Conservation (phyloP, 139 green algal species). For the Haematococcus sp. region DNA sequence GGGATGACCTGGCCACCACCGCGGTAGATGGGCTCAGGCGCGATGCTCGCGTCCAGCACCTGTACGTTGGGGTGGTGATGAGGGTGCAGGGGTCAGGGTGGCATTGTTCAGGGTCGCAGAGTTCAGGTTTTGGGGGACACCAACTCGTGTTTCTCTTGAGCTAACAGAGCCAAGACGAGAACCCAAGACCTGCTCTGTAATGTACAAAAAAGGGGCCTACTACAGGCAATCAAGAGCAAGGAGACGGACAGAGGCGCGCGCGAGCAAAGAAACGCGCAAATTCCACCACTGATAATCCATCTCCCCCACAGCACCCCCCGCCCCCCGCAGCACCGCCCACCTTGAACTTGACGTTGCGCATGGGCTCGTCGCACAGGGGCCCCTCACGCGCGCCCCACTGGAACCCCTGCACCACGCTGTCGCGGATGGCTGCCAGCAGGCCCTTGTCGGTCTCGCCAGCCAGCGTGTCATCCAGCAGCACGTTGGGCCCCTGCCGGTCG, state of each 20-base stretch:
- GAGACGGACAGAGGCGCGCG: too few relatives aligned
- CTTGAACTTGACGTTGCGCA: constrained; percentile 98
- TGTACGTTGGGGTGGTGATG: too few relatives aligned
- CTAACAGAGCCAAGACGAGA: too few relatives aligned
- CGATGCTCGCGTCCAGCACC: constrained; percentile 64
- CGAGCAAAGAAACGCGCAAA: too few relatives aligned
- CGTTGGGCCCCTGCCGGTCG: constrained; percentile 82
- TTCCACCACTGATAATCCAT: too few relatives aligned
- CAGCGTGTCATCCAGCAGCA: constrained; percentile 95
- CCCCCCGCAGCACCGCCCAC: constrained; percentile 53
- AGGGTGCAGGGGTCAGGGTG: too few relatives aligned
- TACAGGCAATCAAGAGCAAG: too few relatives aligned
- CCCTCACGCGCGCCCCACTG: constrained; percentile 96
- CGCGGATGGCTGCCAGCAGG: constrained; percentile 76
- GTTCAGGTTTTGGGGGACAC: not conserved
- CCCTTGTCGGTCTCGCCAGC: constrained; percentile 89
- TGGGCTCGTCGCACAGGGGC: constrained; percentile 96
- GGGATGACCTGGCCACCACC: constrained; percentile 95
- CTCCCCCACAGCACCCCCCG: too few relatives aligned
- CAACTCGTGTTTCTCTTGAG: too few relatives aligned
- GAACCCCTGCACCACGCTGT: constrained; percentile 93
- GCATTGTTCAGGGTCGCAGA: too few relatives aligned
- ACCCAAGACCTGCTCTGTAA: too few relatives aligned
- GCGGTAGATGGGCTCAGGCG: constrained; percentile 72
- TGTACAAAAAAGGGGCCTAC: too few relatives aligned